Base-by-base conservation (phyloP, 352 stramenopile genomes). In the Pythium diclinum region DNA sequence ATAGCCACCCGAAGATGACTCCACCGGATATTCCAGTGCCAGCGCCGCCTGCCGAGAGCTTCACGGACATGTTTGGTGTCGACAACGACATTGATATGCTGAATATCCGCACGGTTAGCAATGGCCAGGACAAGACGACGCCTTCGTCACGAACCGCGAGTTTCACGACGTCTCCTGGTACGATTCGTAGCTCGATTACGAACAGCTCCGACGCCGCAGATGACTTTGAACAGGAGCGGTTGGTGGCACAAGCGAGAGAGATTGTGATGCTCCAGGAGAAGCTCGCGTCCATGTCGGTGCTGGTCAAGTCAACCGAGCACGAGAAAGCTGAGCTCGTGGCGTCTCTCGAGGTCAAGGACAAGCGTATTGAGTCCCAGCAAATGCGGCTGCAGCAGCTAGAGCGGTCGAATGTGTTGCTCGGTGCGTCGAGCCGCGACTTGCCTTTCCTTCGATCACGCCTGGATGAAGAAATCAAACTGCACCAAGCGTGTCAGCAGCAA, bases 221-320 rank as follows among this genome's bases (percentile, higher is more conserved):
- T 11, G 58, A 28, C 48, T 28, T 93, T 46, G 55, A 85, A 1
- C 80, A 91, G 58, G 83, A 85, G 21, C 84, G 84, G 36, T 36
- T 93, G 34, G 54, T 68, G 28, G 81, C 85, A 1, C 81, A 92
- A 56, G 77, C 87, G 28, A 85, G 83, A 47, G 80, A 92, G 44
- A 86, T 92, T 21, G 47, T 44, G 5, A 91, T 88, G 77, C 72
- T 94, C 1, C 80, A 81, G 63, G 77, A 89, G 33, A 94, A 94
- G 44, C 57, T 92, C 19, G 72, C 72, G 1, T 85, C 82, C 0
- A 66, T 91, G 38, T 87, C 83, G 5, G 75, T 91, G 46, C 65
- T 87, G 28, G 52, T 91, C 1, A 87, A 87, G 61, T 61, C 80
- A n/a, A 73, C 73, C 1, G 81, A 88, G 3, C 79, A 91, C 38